Base-by-base conservation (phyloP, 495 filamentous ascomycete genomes). In the Chaetomidium leptoderma region DNA sequence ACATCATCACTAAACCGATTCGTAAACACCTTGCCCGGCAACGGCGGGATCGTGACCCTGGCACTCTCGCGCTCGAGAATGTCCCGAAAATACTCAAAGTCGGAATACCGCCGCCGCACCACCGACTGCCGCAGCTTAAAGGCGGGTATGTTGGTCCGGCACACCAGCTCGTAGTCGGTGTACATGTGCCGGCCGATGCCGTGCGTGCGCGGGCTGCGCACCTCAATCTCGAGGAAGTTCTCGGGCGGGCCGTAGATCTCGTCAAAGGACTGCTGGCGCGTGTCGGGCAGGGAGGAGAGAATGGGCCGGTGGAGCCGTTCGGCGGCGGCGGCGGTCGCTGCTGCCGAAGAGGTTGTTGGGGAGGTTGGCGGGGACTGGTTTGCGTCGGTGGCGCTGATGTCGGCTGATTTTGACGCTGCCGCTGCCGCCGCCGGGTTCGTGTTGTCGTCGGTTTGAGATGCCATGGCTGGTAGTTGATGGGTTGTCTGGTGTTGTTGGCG, bases 1-100 rank as follows among this genome's bases (percentile, higher is more conserved):
- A 98, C 95, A 66, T 96, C 93, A 69, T 98, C 93, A 59, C 88
- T 92, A 76, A 98, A 98, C 16, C 93, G 88, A 72, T 97, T 97
- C 26, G 92, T 97, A 66, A 97, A 96, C 30, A 98, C 93, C 76
- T 97, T 98, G 26, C 93, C 93, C 0, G 93, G 93, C 49, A 98
- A 77, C 24, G 93, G 93, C 5, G 93, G 93, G 68, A 97, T 98
- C 29, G 90, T 96, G 47, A 98, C 93, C 53, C 95, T 80, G 36
- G 92, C 92, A 64, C 82, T 86, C 76, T 98, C 93, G 55, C 95
- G 87, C 80, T 98, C 93, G 50, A 98, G 82, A 55, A 97, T 96
- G 70, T 98, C 93, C 65, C 93, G 91, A 76, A 98, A 98, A 77
- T 93, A 91, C 76, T 98, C 93, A 65, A 98, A 98, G 73, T 98